A percentile compares a stretch with the other conserved stretches of the same genome.
These are phyloP conservation scores for Sarocladium kiliense DNA, from an alignment of 2,329 filamentous ascomycete species.

Conservation along the genomic window DNA sequence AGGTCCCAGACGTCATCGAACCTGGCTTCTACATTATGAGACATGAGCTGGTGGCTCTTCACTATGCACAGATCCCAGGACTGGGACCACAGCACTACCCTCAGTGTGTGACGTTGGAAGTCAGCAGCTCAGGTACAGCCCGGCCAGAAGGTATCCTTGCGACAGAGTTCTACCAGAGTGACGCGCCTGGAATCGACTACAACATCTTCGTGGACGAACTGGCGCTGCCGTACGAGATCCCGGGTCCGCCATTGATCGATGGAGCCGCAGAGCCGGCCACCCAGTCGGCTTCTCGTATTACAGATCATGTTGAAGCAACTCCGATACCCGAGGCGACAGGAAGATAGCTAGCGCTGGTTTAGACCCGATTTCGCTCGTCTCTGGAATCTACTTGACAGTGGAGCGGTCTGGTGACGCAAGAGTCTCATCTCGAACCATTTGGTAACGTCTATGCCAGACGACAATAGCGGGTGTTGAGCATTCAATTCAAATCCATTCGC, in stretches of 20 bases:
- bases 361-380: too few species aligned
- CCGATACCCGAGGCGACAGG: background rate
- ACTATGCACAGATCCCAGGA: slow-evolving; percentile 27
- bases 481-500: too few species aligned
- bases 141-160: slow-evolving; percentile 29
- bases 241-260: slow-evolving; percentile 13
- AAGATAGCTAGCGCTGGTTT: too few species aligned
- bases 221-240: slow-evolving; percentile 15
- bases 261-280: background rate
- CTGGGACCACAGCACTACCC: slow-evolving; percentile 42
- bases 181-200: slow-evolving; percentile 35
- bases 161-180: slow-evolving; percentile 32
- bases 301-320: background rate
- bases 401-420: too few species aligned
- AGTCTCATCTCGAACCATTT: too few species aligned
- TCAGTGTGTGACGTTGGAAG: slow-evolving; percentile 44
- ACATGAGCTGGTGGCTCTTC: slow-evolving; percentile 48
- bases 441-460: too few species aligned
- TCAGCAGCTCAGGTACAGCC: slow-evolving; percentile 32
- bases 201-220: slow-evolving; percentile 25
- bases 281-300: background rate
- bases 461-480: too few species aligned
- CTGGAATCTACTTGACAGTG: too few species aligned
- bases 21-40: slow-evolving; percentile 47
- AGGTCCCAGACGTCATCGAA: slow-evolving; percentile 37